Base-by-base conservation (phyloP, 495 filamentous ascomycete genomes). In the Lophium mytilinum region DNA sequence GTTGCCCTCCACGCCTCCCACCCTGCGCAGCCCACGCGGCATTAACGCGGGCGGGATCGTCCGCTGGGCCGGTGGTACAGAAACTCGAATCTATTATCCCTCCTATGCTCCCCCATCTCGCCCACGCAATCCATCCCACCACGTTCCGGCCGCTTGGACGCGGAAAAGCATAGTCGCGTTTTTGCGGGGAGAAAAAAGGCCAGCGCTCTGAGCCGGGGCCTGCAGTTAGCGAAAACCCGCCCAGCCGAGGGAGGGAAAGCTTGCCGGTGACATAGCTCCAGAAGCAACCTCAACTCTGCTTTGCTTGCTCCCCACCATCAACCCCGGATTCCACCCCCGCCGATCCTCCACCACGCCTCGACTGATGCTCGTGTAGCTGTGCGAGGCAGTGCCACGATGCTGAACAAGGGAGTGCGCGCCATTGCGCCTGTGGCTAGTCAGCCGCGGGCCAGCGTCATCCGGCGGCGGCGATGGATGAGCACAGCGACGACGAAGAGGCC, bases 401-500 rank as follows among this genome's bases (percentile, higher is more conserved):
- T 48, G 5, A 24, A 14, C 45, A 48, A 24, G 17, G 45, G 21
- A 11, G 1, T 48, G 45, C 45, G 15, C 9, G 18, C 45, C 14
- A 12, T 9, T 9, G 21, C 18, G 21, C 33, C n/a, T 2, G 50
- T 17, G 33, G 50, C 50, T 1, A 18, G 37, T n/a, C 33, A 36
- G 14, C 19, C 33, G 24, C 50, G 37, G 21, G 50, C 50, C 15
- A 37, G 37, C 14, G 33, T 7, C 17, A n/a, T n/a, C 24, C 9
- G 37, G 37, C 34, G 14, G 24, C 52, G 41, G 50, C 52, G 61
- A 55, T 66, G 61, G 60, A 57, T 54, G 52, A 64, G 57, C 47
- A 59, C 35, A 37, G 34, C 54, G 7, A 41, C 50, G 21, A 51
- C 52, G 9, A 68, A 66, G 51, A 60, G 63, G 43, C 72, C 72